Evolutionary conservation across 2,329 filamentous ascomycete genomes (phyloP), one percentile per base, ranked within the genome.

Genomic region (Cadophora sp.): DNA sequence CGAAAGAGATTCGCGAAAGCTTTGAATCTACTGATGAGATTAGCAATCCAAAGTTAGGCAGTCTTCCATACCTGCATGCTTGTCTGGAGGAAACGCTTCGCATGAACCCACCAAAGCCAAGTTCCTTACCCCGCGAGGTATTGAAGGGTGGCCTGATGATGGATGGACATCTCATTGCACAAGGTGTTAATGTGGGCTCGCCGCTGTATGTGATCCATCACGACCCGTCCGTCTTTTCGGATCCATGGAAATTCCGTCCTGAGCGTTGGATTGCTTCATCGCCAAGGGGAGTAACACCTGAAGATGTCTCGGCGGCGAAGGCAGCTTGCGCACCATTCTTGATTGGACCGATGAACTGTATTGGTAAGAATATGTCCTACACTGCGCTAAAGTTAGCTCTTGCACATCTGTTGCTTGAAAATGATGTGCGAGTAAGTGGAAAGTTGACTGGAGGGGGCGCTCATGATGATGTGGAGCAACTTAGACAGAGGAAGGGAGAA

Each of bases 21-120:
- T 84, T 84, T 65, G 61, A 62, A 0, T 70, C 61, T 0, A 73
- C 79, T 36, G 74, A 76, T 0, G 80, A 83, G 2, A 83, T 85
- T 55, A 77, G 72, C 18, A 66, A 80, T n/a, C 67, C 68, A 13
- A 74, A 74, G 2, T 73, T 77, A 1, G 43, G 61, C 8, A 56
- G 18, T 68, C 72, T 83, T 0, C 47, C 58, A 0, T 84, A 83
- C 62, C 75, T 83, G 71, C 69, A 78, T 4, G 82, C 81, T 1
- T 78, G 78, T 33, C 69, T 84, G 1, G 73, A 83, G 3, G 83
- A 84, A 71, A 73, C 76, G 0, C 72, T 85, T 39, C 76, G 83
- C 7, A 69, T 82, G 22, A 81, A 80, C 55, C 80, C 81, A 2
- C 68, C 67, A 22, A 63, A 64, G 16, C 39, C 65, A 24, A 64